A percentile compares a stretch with the other conserved stretches of the same genome.
Conservation (phyloP, 495 filamentous ascomycete species). For the Viridothelium virens region DNA sequence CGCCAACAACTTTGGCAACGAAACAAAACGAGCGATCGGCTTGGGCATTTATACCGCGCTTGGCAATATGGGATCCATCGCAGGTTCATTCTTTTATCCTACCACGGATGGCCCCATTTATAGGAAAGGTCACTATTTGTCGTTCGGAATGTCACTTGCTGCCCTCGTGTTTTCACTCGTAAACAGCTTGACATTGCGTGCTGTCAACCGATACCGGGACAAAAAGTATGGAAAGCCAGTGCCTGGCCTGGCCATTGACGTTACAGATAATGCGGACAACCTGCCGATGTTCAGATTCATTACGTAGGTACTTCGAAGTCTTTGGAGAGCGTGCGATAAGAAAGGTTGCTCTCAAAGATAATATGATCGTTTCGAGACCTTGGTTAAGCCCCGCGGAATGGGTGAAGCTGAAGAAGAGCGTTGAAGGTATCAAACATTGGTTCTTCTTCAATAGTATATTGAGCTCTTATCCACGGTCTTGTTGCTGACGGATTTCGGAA, state of each 20-base stretch:
- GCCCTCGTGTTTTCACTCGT: background rate
- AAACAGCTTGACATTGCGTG: conserved; percentile 2
- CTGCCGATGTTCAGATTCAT: conserved; percentile 7
- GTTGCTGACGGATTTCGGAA: too few species aligned
- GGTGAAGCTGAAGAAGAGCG: too few species aligned
- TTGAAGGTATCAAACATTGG: too few species aligned
- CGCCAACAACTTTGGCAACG: conserved; percentile 4
- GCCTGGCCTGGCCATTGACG: background rate
- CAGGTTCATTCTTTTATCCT: conserved; percentile 7
- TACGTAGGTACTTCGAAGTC: background rate
- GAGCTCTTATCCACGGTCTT: too few species aligned
- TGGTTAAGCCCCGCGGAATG: too few species aligned
- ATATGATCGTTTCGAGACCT: too few species aligned
- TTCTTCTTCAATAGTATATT: too few species aligned
- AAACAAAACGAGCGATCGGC: conserved; percentile 3
- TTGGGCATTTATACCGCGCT: background rate
- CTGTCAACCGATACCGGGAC: background rate
- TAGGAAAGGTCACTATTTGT: conserved; percentile 3
- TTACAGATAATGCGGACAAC: conserved; percentile 7
- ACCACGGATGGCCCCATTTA: background rate
- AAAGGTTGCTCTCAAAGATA: too few species aligned
- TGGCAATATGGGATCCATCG: conserved; percentile 2
- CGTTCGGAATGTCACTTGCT: conserved; percentile 9
- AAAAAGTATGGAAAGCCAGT: conserved; percentile 4
- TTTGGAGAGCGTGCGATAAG: too few species aligned